A percentile compares a stretch with the other conserved stretches of the same genome.
Conservation (phyloP, 140 eudicot species). For the Anethum foeniculum region DNA sequence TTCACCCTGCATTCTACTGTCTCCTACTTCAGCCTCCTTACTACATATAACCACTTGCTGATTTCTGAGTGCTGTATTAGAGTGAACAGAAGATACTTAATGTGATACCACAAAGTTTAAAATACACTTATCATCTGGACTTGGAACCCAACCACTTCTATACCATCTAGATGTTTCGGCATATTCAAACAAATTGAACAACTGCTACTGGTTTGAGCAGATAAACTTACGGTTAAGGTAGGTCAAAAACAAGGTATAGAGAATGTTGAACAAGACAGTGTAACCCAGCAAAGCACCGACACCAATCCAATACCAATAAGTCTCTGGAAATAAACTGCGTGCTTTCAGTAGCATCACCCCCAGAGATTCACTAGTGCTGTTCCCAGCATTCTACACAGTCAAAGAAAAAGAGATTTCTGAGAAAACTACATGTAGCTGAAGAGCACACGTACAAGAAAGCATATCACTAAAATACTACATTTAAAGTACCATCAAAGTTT, state of each 20-base stretch:
- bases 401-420: slow-evolving; percentile 2
- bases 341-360: slow-evolving; percentile 65
- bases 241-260: slow-evolving; percentile 50
- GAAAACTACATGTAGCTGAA: neutral
- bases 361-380: slow-evolving; percentile 40
- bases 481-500: neutral
- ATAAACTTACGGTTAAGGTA: slow-evolving; percentile 61
- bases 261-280: slow-evolving; percentile 45
- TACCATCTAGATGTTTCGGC: neutral
- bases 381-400: slow-evolving; percentile 54
- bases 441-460: neutral
- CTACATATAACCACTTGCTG: slow-evolving; percentile 52
- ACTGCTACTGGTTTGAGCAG: neutral
- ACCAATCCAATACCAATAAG: slow-evolving; percentile 75
- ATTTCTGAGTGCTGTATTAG: slow-evolving; percentile 51
- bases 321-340: slow-evolving; percentile 49
- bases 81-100: slow-evolving; percentile 5
- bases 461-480: neutral
- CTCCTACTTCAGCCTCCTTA: slow-evolving; percentile 24
- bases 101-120: neutral
- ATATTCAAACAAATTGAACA: neutral
- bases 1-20: slow-evolving; percentile 29
- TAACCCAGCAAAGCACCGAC: slow-evolving; percentile 67
- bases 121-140: neutral
- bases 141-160: neutral